A percentile compares a stretch with the other conserved stretches of the same genome.
phyloP scores from a whole-genome alignment of 768 basidiomycete genomes.

The Leccinum longicurvipes region DNA sequence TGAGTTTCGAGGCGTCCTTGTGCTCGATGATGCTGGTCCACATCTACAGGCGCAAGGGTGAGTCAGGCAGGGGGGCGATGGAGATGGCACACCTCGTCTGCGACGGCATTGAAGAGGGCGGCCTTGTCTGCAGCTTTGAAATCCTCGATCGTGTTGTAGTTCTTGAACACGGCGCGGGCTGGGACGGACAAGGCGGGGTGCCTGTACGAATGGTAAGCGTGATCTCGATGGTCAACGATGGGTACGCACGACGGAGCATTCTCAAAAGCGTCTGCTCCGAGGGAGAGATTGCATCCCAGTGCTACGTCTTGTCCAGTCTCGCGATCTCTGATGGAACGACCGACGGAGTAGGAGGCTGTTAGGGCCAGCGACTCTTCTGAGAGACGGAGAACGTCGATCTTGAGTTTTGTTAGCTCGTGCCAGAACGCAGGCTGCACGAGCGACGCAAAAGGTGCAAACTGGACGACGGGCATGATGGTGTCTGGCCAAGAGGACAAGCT shows the following conservation, averaged over 20 bases:
- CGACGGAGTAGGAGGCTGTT: conserved; percentile 65
- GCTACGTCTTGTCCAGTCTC: conserved; percentile 72
- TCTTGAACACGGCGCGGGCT: conserved; percentile 74
- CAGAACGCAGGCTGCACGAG: conserved; percentile 90
- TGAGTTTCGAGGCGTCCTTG: conserved; percentile 56
- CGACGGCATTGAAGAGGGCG: conserved; percentile 71
- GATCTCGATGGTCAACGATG: conserved; percentile 8
- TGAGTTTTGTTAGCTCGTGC: conserved; percentile 84
- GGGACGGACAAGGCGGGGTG: conserved; percentile 46
- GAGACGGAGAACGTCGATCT: conserved; percentile 86
- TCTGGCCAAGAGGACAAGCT: conserved; percentile 1
- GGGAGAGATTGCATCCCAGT: conserved; percentile 61
- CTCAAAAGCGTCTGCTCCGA: conserved; percentile 66
- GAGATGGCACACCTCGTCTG: conserved; percentile 52
- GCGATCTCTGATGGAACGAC: conserved; percentile 69
- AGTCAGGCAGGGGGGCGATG: neutral
- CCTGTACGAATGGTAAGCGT: conserved; percentile 29
- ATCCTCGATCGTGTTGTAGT: conserved; percentile 96
- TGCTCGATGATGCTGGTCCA: conserved; percentile 59
- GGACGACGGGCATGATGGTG: conserved; percentile 54
- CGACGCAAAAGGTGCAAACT: conserved; percentile 87
- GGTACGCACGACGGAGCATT: conserved; percentile 42
- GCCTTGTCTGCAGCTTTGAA: conserved; percentile 90
- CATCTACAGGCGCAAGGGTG: conserved; percentile 44
- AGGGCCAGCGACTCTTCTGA: conserved; percentile 69